Base-by-base conservation (phyloP, 2,329 filamentous ascomycete genomes). In the Trichoderma atrobrunneum region DNA sequence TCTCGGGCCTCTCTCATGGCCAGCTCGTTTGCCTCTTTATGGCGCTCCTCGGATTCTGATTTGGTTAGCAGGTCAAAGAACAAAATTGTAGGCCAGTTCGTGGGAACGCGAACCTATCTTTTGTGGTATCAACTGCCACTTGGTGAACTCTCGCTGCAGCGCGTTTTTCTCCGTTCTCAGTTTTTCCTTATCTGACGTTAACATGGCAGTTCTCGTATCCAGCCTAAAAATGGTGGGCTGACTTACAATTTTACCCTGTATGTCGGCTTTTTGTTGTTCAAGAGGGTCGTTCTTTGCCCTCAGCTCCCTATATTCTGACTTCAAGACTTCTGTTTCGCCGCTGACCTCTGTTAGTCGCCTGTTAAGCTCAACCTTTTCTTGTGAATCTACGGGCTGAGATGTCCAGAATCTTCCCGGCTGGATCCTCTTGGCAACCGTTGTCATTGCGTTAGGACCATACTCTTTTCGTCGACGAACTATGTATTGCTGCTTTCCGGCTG, bases 371-470 rank as follows among this genome's bases (percentile, higher is more conserved):
- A 83, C 81, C 79, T 92, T 93, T 72, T 88, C 90, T 26, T 88
- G 84, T 5, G 83, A 82, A 78, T 97, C 93, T 7, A 94, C 87
- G 3, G 93, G 91, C 73, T 93, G 90, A 60, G 94, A 90, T 0
- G 91, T 94, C 90, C 96, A 98, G 77, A 88, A 88, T 43, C 79
- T 84, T 5, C 93, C 93, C 2, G 81, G 82, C 18, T 80, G 84
- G 16, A 98, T 83, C 69, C 84, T 84, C 43, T 85, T 88, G 16
- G 92, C 90, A 26, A 86, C 85, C 1, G 92, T 94, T 1, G 93
- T 93, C 62, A 88, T 89, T 16, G 92, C 93, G 62, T 87, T 84
- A 2, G 90, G 87, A 2, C 93, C 94, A 80, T 98, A 98, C 79
- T 98, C 95, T 74, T 85, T 87, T 62, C 95, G 90, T 18, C 92